Evolutionary conservation across 2,329 filamentous ascomycete genomes (phyloP), one percentile per base, ranked within the genome.

Genomic region (Fusarium keratoplasticum): DNA sequence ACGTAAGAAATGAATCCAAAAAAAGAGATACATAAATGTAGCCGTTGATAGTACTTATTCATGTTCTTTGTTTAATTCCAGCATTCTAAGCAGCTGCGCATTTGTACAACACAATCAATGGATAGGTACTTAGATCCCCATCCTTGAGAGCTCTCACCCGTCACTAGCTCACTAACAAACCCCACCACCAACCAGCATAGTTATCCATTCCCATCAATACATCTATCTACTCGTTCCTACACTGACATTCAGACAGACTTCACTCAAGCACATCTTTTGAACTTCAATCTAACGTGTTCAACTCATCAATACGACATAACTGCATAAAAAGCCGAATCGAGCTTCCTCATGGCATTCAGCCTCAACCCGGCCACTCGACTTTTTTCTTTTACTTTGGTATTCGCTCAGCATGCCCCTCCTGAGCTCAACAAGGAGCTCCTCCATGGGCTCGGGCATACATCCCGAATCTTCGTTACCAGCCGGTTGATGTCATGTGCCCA

Each of bases 251-350:
- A 52, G 18, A 4, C 18, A 13, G 20, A 52, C 25, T 29, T 52
- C 25, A 52, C 14, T 27, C 42, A 54, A 11, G 11, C 47, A 36
- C 33, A 61, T 18, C 54, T 29, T 31, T 64, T 77, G 61, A 71
- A 77, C 66, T 74, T 80, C 73, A 78, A 80, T 82, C 78, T 80
- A 70, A 81, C 80, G 80, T 78, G 80, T 82, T 81, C 78, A 82
- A 83, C 81, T 84, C 81, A 84, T 83, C 78, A 76, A 79, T 78
- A 81, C 81, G 81, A 82, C 83, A 80, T 83, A 82, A 84, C 83
- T 84, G 86, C 81, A 86, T 80, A 80, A 82, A 54, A 82, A 81
- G 81, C 80, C 80, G 76, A 76, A 77, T 68, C 78, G 77, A 83
- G 80, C 81, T 81, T 81, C 77, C 81, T 65, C 79, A 78, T 81